Base-by-base conservation (phyloP, 768 basidiomycete genomes). In the Omphalotus guepiniiformis region DNA sequence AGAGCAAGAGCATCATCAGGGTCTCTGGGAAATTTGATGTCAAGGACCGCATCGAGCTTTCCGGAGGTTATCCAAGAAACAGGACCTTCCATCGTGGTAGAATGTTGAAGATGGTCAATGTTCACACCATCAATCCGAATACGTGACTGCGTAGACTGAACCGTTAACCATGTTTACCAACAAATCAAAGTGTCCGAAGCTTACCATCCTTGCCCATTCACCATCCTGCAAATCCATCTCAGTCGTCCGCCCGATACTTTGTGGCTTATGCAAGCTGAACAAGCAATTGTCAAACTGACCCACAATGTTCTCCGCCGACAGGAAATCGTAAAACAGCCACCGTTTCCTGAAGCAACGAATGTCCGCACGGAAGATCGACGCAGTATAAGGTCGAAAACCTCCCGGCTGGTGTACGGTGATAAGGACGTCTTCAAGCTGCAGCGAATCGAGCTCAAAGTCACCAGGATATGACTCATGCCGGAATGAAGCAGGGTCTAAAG, bases 21-120 rank as follows among this genome's bases (percentile, higher is more conserved):
- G 55, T 91, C 84, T 15, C 82, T 82, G 19, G 96, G 94, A 65
- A 99, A 98, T 60, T 94, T 93, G 68, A 99, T 94, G 66, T 99
- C 96, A 19, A 97, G 78, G 4, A 99, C 96, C 8, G 93, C 90
- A 59, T 99, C 96, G 22, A 96, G 77, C 65, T 95, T 96, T 35
- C 96, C 96, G 0, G 94, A 90, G 0, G 88, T 94, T 50, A 99
- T 93, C 96, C 96, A 99, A 1, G 93, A 93, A 50, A 98, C 85
- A 11, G 94, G 93, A 6, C 93, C 90, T 52, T 85, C 88, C 45
- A 76, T 75, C 2, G 86, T 88, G 3, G 85, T 82, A 27, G 86
- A 82, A 42, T 84, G 80, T 66, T 96, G 90, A 44, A 96, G 70
- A 62, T 99, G 96, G 67, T 99, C 96, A 56, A 99, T 83, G 52